phyloP scores from a whole-genome alignment of 208 protist species.

The Balamuthia mandrillaris region DNA sequence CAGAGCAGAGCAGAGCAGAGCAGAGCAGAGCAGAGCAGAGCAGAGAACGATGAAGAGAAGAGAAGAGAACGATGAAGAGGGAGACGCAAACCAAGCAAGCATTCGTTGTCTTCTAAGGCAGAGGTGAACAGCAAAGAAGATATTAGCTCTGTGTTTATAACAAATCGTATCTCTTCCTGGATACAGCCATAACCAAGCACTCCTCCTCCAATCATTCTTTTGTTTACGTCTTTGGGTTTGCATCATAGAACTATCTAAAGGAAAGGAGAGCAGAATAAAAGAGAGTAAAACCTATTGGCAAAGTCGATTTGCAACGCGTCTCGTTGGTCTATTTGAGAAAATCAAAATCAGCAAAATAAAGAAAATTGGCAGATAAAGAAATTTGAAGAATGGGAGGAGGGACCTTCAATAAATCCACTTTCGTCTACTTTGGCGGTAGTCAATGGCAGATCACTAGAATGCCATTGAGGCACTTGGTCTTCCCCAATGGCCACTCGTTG shows the following conservation, averaged over 20 bases:
- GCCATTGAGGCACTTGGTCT: background rate
- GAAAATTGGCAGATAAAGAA: no score
- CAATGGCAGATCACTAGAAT: background rate
- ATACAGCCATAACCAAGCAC: slow-evolving; percentile 36
- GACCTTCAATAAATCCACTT: background rate
- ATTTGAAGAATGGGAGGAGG: no score
- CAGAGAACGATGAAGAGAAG: no score
- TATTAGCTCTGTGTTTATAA: slow-evolving; percentile 39
- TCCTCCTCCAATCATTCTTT: slow-evolving; percentile 16
- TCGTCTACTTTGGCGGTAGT: background rate
- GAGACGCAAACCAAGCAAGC: background rate
- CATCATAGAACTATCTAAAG: background rate
- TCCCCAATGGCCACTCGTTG: background rate
- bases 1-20: no score
- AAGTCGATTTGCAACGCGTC: slow-evolving; percentile 30
- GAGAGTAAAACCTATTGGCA: slow-evolving; percentile 11
- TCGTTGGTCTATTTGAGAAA: no score
- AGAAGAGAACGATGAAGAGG: no score
- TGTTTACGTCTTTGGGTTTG: background rate
- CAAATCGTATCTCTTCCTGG: slow-evolving; percentile 36
- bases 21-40: no score
- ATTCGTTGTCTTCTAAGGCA: slow-evolving; percentile 7
- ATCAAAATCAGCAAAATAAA: no score
- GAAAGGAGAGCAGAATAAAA: background rate
- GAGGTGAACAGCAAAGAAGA: slow-evolving; percentile 11